Evolutionary conservation across 2,329 filamentous ascomycete genomes (phyloP).

Genomic region (Cryphonectria nitschkei): DNA sequence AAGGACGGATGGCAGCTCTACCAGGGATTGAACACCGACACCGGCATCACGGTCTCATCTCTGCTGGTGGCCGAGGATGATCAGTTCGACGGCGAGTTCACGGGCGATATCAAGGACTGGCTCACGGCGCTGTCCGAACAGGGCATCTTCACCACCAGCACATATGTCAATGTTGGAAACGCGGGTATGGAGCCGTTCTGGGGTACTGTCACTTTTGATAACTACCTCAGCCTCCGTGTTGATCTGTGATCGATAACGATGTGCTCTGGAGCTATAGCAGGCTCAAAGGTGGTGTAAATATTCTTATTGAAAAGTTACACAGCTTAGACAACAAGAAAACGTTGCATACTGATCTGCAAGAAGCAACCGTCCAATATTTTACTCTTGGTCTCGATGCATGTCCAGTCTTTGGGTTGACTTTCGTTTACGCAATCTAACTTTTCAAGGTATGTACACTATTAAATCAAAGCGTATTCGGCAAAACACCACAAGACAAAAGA

Average conservation of each 20-base stretch:
- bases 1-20: constrained; percentile 46
- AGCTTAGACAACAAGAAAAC: no score
- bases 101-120: constrained; percentile 48
- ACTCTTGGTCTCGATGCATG: no score
- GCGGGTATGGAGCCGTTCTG: constrained; percentile 39
- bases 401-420: no score
- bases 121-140: constrained; percentile 42
- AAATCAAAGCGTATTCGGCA: neutral
- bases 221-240: constrained; percentile 32
- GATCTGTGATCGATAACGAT: constrained; percentile 26
- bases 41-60: constrained; percentile 46
- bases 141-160: constrained; percentile 41
- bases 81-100: constrained; percentile 43
- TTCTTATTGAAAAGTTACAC: no score
- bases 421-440: no score
- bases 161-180: constrained; percentile 49
- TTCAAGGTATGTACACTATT: no score
- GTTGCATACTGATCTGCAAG: neutral
- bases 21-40: constrained; percentile 46
- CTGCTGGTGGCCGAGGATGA: constrained; percentile 40
- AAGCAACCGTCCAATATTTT: no score
- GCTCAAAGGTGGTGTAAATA: neutral
- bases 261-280: neutral
- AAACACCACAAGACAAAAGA: no score
- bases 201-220: constrained; percentile 33